Evolutionary conservation across 805 yeast species (phyloP), one percentile per base, ranked within the genome.

Genomic region (Wickerhamomyces alni): DNA sequence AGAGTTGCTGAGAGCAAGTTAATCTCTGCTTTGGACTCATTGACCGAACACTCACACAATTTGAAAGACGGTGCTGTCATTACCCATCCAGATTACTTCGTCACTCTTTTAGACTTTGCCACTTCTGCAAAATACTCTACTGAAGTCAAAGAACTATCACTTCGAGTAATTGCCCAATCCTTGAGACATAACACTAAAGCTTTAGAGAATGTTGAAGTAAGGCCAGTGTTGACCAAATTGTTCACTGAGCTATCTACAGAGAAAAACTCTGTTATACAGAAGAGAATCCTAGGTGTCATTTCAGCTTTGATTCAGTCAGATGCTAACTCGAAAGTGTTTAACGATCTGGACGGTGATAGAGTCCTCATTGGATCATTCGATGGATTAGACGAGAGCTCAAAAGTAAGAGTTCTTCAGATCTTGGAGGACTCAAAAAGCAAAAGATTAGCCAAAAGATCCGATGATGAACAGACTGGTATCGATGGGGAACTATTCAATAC

Each of bases 141-240:
- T 6, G 30, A 46, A 1, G 34, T 62, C 18, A 65, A 69, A 41
- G 93, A 87, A 41, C 50, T 72, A 33, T 58, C 78, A 1, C 72
- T 77, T 12, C 66, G 87, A 44, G 66, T 82, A 22, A 64, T 88
- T 42, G 80, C 84, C 0, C 70, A 86, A 5, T 61, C 89, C 5
- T 58, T 87, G 33, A 70, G 96, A 50, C 87, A 87, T 56, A 88
- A 88, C 54, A 78, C 77, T 2, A 74, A 72, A 2, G 87, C 88
- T 0, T 46, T 70, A 2, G 58, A 58, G 2, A 66, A 66, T 39
- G 61, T 72, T 12, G 53, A 50, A 30, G 42, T 30, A 8, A 32
- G 39, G 7, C 33, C 47, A 4, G 38, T 50, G 0, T 18, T 45
- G 5, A 38, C 41, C 1, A 39, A 32, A 9, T 41, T 49, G 4